A percentile compares a stretch with the other conserved stretches of the same genome.
These are phyloP conservation scores for Mycogone perniciosa DNA, from an alignment of 2,329 filamentous ascomycete genomes.

Conservation along the genomic window DNA sequence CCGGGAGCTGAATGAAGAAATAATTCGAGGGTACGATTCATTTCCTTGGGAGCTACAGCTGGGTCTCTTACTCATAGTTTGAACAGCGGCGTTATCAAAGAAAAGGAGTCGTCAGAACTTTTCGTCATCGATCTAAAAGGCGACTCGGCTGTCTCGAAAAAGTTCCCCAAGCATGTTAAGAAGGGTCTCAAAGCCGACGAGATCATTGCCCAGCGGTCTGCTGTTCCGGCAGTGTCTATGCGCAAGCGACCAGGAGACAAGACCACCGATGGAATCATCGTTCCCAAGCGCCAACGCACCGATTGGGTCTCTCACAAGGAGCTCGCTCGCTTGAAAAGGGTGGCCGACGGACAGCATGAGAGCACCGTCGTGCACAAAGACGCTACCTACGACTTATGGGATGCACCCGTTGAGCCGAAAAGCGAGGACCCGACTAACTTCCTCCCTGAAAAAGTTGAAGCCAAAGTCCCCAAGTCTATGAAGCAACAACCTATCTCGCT, in stretches of 20 bases:
- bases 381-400: conserved; percentile 76
- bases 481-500: conserved; percentile 74
- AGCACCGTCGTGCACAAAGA: conserved; percentile 49
- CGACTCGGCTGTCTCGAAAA: conserved; percentile 58
- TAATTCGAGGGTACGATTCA: conserved; percentile 70
- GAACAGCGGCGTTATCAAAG: conserved; percentile 71
- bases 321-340: conserved; percentile 66
- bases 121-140: conserved; percentile 77
- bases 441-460: conserved; percentile 57
- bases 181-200: conserved; percentile 87
- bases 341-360: conserved; percentile 68
- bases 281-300: conserved; percentile 67
- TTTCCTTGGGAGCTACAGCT: neutral
- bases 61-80: conserved; percentile 15
- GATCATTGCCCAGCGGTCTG: conserved; percentile 79
- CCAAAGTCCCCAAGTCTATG: conserved; percentile 68
- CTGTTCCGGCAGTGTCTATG: conserved; percentile 68
- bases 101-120: conserved; percentile 75
- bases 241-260: conserved; percentile 69
- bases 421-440: conserved; percentile 46
- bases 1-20: conserved; percentile 77
- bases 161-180: conserved; percentile 57
- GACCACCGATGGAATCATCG: conserved; percentile 65
- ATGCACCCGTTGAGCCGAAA: conserved; percentile 32
- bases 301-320: conserved; percentile 83